phyloP scores from a whole-genome alignment of 1,284 basidiomycete species.

The Rhodotorula sp. region DNA sequence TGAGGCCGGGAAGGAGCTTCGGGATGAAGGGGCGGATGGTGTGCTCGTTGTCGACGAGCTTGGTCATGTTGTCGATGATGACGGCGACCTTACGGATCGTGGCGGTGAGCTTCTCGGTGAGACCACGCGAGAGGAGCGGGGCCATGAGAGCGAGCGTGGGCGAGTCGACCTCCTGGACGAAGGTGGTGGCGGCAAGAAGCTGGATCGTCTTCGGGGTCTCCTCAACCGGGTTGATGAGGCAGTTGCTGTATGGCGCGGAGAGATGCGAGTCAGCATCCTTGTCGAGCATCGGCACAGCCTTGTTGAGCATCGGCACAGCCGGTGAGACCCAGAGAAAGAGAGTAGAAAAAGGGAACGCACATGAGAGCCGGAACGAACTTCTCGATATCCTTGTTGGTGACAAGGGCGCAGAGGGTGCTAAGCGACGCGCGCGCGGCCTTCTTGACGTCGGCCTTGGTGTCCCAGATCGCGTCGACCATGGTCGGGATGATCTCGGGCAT shows the following conservation, averaged over 20 bases:
- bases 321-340: not conserved
- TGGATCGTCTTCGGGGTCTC: slow-evolving; percentile 95
- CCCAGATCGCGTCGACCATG: slow-evolving; percentile 96
- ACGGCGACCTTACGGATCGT: slow-evolving; percentile 97
- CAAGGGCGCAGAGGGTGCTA: slow-evolving; percentile 86
- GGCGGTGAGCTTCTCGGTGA: slow-evolving; percentile 89
- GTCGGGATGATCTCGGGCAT: slow-evolving; percentile 97
- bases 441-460: slow-evolving; percentile 99
- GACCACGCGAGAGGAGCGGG: slow-evolving; percentile 93
- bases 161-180: slow-evolving; percentile 99
- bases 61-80: slow-evolving; percentile 97
- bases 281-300: too few species aligned
- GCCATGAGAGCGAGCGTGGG: slow-evolving; percentile 99
- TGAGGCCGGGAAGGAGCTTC: slow-evolving; percentile 87
- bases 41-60: slow-evolving; percentile 92
- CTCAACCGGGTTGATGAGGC: slow-evolving; percentile 98
- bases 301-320: too few species aligned
- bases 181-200: slow-evolving; percentile 97
- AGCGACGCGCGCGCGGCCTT: slow-evolving; percentile 95
- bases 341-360: not conserved
- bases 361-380: slow-evolving; percentile 49
- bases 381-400: slow-evolving; percentile 99
- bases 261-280: slow-evolving; percentile 41
- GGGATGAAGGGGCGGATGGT: slow-evolving; percentile 96
- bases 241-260: slow-evolving; percentile 62